phyloP scores from a whole-genome alignment of 352 stramenopile genomes.

The Thalassiosira hispida region DNA sequence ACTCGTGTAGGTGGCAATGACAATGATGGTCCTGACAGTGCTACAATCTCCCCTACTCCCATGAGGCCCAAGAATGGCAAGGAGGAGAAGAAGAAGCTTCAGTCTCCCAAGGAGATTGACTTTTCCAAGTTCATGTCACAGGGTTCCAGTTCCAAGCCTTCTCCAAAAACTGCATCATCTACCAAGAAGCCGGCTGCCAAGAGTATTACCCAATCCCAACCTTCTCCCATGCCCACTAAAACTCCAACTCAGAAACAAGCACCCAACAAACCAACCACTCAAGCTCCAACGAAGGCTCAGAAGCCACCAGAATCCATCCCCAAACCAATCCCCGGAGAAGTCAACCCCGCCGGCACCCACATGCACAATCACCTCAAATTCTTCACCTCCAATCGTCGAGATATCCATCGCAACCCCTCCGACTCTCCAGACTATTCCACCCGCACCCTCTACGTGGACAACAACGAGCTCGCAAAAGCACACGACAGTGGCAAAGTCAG shows the following conservation, averaged over 20 bases:
- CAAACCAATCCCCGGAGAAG: constrained; percentile 9
- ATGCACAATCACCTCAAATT: constrained; percentile 92
- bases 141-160: constrained; percentile 1
- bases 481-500: constrained; percentile 88
- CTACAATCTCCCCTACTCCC: constrained; percentile 41
- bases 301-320: background rate
- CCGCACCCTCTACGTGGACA: constrained; percentile 91
- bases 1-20: constrained; percentile 4
- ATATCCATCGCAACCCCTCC: constrained; percentile 87
- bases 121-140: constrained; percentile 38
- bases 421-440: constrained; percentile 91
- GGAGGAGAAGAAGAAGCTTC: background rate
- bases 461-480: constrained; percentile 57
- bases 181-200: background rate
- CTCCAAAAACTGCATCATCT: background rate
- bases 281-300: constrained; percentile 1
- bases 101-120: constrained; percentile 14
- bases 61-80: constrained; percentile 1
- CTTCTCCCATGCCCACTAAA: background rate
- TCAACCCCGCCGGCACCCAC: constrained; percentile 76
- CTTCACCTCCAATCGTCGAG: constrained; percentile 88
- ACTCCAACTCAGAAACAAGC: too few relatives aligned
- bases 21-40: background rate
- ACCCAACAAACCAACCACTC: background rate
- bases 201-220: background rate